phyloP scores from a whole-genome alignment of 192 early-diverging fungal genomes.

The Coemansia sp. region DNA sequence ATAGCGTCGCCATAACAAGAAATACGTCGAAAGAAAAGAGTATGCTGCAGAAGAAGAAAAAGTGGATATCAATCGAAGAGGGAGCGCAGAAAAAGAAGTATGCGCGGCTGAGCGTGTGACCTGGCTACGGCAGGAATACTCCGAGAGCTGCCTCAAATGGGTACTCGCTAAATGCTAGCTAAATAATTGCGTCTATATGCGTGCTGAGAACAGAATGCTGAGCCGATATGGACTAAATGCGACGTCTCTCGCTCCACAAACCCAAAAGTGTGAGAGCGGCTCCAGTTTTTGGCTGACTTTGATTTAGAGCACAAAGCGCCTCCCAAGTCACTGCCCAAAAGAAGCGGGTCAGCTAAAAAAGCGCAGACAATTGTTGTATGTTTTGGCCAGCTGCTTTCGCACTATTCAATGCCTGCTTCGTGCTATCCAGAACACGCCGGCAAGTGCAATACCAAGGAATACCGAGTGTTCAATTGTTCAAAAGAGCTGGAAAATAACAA shows the following conservation, averaged over 20 bases:
- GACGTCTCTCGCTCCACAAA: neutral
- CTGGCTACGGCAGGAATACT: neutral
- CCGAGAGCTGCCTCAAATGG: neutral
- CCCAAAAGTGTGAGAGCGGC: neutral
- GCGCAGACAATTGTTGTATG: neutral
- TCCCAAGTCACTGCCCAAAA: neutral
- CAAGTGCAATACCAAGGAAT: neutral
- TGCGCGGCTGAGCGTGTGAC: neutral
- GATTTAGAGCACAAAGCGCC: neutral
- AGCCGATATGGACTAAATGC: neutral
- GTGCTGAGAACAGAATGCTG: neutral
- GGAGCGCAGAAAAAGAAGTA: neutral
- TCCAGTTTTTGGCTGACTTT: constrained; percentile 1
- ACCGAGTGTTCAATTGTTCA: neutral
- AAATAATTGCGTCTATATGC: neutral
- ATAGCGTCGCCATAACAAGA: constrained; percentile 12
- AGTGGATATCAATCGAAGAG: neutral
- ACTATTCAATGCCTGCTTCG: neutral
- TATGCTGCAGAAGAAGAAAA: neutral
- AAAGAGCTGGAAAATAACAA: constrained; percentile 3
- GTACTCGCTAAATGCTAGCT: neutral
- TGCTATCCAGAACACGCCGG: neutral
- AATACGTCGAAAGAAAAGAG: neutral
- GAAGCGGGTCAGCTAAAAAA: neutral
- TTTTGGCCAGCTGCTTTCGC: neutral